Conservation (phyloP, 306 rosid species). For the Calophaca sinica region DNA sequence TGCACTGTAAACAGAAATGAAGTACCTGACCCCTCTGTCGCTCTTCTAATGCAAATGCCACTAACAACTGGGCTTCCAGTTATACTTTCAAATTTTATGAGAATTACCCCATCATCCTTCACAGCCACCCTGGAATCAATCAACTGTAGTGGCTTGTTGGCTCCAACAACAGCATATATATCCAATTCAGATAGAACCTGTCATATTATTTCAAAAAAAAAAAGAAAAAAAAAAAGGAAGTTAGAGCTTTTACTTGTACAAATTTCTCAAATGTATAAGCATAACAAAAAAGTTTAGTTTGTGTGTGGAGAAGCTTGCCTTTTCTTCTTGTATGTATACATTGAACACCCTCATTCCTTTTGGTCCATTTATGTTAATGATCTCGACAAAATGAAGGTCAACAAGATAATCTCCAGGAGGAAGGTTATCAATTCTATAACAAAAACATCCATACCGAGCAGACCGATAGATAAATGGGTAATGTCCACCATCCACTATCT, state of each 20-base stretch:
- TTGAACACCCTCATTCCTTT: slow-evolving; percentile 87
- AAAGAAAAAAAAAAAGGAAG: slow-evolving; percentile 26
- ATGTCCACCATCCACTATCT: slow-evolving; percentile 69
- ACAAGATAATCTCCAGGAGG: slow-evolving; percentile 72
- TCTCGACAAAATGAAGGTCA: slow-evolving; percentile 86
- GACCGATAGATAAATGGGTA: slow-evolving; percentile 74
- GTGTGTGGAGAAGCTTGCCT: slow-evolving; percentile 54
- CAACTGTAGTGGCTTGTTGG: slow-evolving; percentile 79
- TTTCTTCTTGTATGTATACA: slow-evolving; percentile 79
- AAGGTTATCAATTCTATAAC: slow-evolving; percentile 66
- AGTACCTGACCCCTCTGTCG: slow-evolving; percentile 60
- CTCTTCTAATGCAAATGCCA: slow-evolving; percentile 80
- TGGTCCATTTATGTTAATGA: slow-evolving; percentile 81
- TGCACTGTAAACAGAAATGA: slow-evolving; percentile 17
- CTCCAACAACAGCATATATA: slow-evolving; percentile 80
- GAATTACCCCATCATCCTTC: slow-evolving; percentile 68
- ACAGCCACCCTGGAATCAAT: slow-evolving; percentile 64
- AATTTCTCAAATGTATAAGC: slow-evolving; percentile 11
- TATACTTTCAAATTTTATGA: slow-evolving; percentile 79
- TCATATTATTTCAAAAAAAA: slow-evolving; percentile 34
- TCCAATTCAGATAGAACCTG: slow-evolving; percentile 87
- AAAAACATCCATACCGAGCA: slow-evolving; percentile 72
- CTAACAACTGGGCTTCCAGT: slow-evolving; percentile 78
- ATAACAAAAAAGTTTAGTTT: slow-evolving; percentile 6
- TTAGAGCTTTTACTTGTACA: slow-evolving; percentile 20